These are phyloP conservation scores for Acanthamoeba culbertsoni DNA, from an alignment of 208 protist species.

Conservation along the genomic window DNA sequence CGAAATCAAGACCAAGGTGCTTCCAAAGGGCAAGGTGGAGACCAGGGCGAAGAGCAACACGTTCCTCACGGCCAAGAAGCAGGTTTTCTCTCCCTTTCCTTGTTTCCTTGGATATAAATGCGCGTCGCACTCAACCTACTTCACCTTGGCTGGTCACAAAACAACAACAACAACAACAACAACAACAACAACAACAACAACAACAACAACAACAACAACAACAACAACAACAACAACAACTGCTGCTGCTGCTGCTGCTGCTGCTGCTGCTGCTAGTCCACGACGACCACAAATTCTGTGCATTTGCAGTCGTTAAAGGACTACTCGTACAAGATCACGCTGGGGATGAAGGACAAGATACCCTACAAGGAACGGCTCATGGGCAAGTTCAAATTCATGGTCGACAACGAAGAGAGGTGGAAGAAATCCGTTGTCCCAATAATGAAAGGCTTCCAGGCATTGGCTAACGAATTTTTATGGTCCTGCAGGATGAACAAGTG, in stretches of 20 bases:
- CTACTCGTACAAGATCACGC: constrained; percentile 36
- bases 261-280: neutral
- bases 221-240: neutral
- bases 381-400: constrained; percentile 53
- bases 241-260: neutral
- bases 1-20: constrained; percentile 6
- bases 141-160: neutral
- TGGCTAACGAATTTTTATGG: neutral
- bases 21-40: neutral
- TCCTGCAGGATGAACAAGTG: neutral
- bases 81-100: neutral
- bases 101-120: neutral
- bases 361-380: neutral
- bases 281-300: constrained; percentile 7
- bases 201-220: no score
- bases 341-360: neutral
- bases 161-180: no score
- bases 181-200: no score
- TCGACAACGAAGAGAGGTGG: neutral
- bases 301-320: constrained; percentile 21
- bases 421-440: neutral
- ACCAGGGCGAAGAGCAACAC: neutral
- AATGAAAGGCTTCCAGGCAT: no score
- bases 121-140: neutral
- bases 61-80: neutral